Conservation (phyloP, 2,329 filamentous ascomycete species). For the Neopestalotiopsis rosae region DNA sequence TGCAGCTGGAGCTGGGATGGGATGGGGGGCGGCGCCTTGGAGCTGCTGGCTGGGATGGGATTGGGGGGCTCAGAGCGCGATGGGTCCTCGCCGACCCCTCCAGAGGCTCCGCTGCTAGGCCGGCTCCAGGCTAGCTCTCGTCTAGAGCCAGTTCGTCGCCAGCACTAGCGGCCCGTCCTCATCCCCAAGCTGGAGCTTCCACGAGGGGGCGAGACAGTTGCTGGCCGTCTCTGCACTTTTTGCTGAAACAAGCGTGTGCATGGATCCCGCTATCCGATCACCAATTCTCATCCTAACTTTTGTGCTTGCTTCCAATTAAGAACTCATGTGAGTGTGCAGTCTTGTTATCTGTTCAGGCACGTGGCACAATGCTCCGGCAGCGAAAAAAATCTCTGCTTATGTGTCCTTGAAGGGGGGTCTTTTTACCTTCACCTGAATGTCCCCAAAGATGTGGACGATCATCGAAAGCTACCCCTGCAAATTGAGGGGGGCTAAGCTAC, state of each 20-base stretch:
- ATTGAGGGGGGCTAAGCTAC: slow-evolving; percentile 2
- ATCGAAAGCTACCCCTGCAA: slow-evolving; percentile 9
- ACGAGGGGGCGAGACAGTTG: slow-evolving; percentile 12
- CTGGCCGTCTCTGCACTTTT: not conserved
- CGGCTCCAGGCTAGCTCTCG: slow-evolving; percentile 9
- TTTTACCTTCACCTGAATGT: not conserved
- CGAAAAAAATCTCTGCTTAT: not conserved
- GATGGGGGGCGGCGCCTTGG: not conserved
- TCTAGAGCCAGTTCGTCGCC: slow-evolving; percentile 12
- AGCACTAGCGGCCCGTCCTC: slow-evolving; percentile 15
- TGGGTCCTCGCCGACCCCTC: not conserved
- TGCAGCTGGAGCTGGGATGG: not conserved
- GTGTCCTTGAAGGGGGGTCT: slow-evolving; percentile 1
- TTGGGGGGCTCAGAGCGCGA: slow-evolving; percentile 1
- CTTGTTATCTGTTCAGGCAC: not conserved
- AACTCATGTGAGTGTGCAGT: not conserved
- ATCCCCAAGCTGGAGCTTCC: slow-evolving; percentile 10
- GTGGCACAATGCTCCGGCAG: not conserved
- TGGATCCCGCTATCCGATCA: not conserved
- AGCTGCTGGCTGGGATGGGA: not conserved
- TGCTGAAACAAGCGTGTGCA: slow-evolving; percentile 13
- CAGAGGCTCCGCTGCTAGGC: slow-evolving; percentile 4
- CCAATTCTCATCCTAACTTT: not conserved
- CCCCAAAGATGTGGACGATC: slow-evolving; percentile 6
- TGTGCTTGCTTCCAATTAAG: not conserved